Percentiles rank a stretch among this genome's conserved stretches.
Conservation (phyloP, 78 protist genomes). For the Trichosphaerium sp. region DNA sequence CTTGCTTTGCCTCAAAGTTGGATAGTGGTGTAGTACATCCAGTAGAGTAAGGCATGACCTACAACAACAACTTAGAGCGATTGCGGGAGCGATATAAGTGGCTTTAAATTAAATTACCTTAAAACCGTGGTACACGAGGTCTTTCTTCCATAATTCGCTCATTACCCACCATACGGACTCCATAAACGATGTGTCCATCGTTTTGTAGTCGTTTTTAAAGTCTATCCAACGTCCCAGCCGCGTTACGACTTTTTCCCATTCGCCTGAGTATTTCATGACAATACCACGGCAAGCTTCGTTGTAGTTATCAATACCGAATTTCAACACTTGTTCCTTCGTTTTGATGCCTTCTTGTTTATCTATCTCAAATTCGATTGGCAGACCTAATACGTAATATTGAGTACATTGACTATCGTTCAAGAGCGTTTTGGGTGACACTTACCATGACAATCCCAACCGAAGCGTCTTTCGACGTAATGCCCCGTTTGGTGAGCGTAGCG, state of each 20-base stretch:
- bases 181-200: conserved; percentile 93
- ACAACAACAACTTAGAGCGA: background rate
- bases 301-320: conserved; percentile 91
- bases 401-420: too few species aligned
- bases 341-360: conserved; percentile 87
- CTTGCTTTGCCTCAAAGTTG: conserved; percentile 94
- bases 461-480: conserved; percentile 89
- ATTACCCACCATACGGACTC: conserved; percentile 98
- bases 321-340: conserved; percentile 75
- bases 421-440: too few species aligned
- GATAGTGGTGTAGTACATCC: conserved; percentile 94
- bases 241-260: conserved; percentile 83
- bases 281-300: conserved; percentile 87
- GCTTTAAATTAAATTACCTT: conserved; percentile 43
- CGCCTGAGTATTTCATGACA: conserved; percentile 85
- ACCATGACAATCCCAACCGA: conserved; percentile 99
- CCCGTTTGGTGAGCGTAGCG: conserved; percentile 94
- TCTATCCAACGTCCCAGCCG: conserved; percentile 99
- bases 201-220: conserved; percentile 96
- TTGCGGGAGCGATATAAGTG: conserved; percentile 1
- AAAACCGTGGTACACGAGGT: conserved; percentile 94
- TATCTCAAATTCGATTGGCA: conserved; percentile 97
- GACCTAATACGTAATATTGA: too few species aligned
- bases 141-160: conserved; percentile 74
- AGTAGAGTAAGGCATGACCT: conserved; percentile 96